phyloP scores from a whole-genome alignment of 1,284 basidiomycete genomes.

The Sutorius eximius region DNA sequence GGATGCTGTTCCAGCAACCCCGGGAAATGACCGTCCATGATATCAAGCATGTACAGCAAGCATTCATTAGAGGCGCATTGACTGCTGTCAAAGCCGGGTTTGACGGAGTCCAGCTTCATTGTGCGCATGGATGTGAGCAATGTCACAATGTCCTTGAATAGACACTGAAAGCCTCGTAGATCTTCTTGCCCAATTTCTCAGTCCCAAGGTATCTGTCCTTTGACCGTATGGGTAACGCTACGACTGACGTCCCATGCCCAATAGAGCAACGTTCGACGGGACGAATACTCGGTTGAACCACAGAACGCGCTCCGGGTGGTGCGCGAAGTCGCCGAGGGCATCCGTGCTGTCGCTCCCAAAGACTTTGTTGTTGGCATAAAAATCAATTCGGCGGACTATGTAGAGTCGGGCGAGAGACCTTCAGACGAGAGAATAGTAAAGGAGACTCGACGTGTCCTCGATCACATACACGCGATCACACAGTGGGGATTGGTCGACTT shows the following conservation, averaged over 20 bases:
- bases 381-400: constrained; percentile 85
- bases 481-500: constrained; percentile 72
- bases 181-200: constrained; percentile 83
- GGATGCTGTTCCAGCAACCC: constrained; percentile 64
- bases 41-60: constrained; percentile 60
- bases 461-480: constrained; percentile 65
- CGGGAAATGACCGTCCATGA: constrained; percentile 59
- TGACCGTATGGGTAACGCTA: neutral
- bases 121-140: constrained; percentile 81
- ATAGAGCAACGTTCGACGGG: constrained; percentile 70
- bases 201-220: constrained; percentile 55
- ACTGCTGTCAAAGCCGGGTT: constrained; percentile 75
- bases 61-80: constrained; percentile 71
- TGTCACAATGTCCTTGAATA: neutral
- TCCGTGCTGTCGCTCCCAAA: constrained; percentile 56
- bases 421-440: constrained; percentile 25
- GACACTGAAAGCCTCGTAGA: constrained; percentile 46
- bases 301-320: constrained; percentile 61
- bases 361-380: constrained; percentile 84
- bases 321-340: constrained; percentile 58
- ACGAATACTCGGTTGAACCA: constrained; percentile 54
- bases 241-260: constrained; percentile 1
- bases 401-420: constrained; percentile 46
- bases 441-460: constrained; percentile 50
- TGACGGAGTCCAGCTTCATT: constrained; percentile 89